Conservation (phyloP, 1,139 yeast species). For the Debaryomycetaceae sp. region DNA sequence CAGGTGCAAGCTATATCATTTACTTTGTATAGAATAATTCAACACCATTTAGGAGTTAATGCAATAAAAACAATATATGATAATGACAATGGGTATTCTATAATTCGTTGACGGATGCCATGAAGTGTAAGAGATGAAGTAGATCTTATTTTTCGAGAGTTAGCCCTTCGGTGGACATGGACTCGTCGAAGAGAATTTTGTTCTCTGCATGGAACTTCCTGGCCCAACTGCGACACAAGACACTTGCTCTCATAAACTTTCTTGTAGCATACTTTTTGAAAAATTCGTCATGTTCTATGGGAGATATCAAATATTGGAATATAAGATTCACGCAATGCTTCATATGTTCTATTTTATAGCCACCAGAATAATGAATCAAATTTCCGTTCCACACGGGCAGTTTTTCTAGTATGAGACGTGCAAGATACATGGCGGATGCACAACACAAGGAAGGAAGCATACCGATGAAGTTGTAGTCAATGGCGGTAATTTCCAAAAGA, state of each 20-base stretch:
- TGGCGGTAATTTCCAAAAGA: constrained; percentile 73
- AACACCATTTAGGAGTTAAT: background rate
- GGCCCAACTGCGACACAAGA: constrained; percentile 90
- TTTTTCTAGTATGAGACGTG: constrained; percentile 74
- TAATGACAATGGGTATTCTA: background rate
- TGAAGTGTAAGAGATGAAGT: background rate
- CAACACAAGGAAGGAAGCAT: constrained; percentile 79
- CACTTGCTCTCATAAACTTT: constrained; percentile 87
- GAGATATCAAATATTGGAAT: constrained; percentile 73
- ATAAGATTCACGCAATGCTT: constrained; percentile 69
- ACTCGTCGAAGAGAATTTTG: constrained; percentile 21
- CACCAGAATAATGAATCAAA: constrained; percentile 86
- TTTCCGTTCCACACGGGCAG: constrained; percentile 78
- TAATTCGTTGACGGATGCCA: constrained; percentile 1
- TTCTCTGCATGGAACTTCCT: constrained; percentile 49
- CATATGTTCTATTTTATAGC: constrained; percentile 74
- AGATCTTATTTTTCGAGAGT: constrained; percentile 2
- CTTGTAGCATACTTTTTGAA: constrained; percentile 92
- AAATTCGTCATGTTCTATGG: constrained; percentile 90
- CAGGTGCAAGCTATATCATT: background rate
- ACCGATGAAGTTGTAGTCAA: constrained; percentile 80
- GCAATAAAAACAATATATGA: background rate
- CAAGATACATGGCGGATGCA: constrained; percentile 88
- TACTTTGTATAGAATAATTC: background rate
- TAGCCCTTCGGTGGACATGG: constrained; percentile 5